A percentile compares a stretch with the other conserved stretches of the same genome.
Evolutionary conservation across 257 asterid genomes (phyloP).

Genomic region (Capsicum pubescens): DNA sequence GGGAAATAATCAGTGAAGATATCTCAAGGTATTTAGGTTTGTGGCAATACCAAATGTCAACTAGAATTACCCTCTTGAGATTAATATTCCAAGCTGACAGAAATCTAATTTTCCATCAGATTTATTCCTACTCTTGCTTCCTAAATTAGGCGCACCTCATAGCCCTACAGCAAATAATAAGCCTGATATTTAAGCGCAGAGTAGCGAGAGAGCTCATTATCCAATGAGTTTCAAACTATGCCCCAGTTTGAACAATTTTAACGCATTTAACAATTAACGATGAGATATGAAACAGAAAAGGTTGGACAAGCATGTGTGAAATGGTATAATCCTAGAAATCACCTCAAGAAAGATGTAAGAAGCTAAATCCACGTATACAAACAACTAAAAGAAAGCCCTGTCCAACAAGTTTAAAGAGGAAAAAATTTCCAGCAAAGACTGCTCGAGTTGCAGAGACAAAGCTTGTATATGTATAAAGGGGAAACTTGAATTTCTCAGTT

Average conservation of each 20-base stretch:
- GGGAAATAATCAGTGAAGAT: neutral
- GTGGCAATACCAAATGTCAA: neutral
- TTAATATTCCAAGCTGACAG: slow-evolving; percentile 3
- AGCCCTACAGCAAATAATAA: neutral
- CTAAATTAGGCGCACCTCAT: neutral
- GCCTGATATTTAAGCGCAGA: neutral
- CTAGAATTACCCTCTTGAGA: neutral
- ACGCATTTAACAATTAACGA: neutral
- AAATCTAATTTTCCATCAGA: neutral
- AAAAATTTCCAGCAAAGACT: neutral
- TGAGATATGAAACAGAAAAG: neutral
- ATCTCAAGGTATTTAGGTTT: slow-evolving; percentile 11
- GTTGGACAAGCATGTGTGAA: neutral
- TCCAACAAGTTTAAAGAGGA: neutral
- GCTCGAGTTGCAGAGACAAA: neutral
- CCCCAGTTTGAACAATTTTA: neutral
- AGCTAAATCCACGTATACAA: neutral
- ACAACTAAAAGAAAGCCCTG: neutral
- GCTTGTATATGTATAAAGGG: neutral
- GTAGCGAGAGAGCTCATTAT: neutral
- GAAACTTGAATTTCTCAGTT: slow-evolving; percentile 5
- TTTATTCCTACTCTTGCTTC: neutral
- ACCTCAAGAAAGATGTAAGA: slow-evolving; percentile 11
- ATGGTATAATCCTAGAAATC: neutral
- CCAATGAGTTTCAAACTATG: neutral